Conservation (phyloP, 257 asterid species). For the Rhazya stricta region DNA sequence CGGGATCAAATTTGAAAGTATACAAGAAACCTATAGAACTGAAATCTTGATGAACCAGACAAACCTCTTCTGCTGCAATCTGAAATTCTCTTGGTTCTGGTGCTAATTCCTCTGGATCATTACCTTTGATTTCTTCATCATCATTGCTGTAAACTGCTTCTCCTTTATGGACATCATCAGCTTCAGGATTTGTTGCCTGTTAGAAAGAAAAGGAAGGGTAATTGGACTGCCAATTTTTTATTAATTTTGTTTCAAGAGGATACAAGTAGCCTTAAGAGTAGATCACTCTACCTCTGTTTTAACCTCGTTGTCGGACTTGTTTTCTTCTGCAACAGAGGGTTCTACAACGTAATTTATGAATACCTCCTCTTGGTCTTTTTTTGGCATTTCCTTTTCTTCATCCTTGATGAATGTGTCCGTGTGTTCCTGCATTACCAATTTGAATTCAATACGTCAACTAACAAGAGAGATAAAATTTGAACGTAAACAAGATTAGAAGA, state of each 20-base stretch:
- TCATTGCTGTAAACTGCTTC: background rate
- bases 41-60: background rate
- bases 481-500: background rate
- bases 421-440: background rate
- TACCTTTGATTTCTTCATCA: background rate
- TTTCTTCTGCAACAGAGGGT: background rate
- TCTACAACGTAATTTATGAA: background rate
- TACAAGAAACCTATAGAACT: background rate
- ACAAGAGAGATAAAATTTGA: background rate
- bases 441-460: background rate
- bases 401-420: background rate
- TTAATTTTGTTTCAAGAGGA: background rate
- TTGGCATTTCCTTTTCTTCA: background rate
- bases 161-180: background rate
- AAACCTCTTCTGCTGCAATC: background rate
- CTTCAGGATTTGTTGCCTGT: conserved; percentile 2
- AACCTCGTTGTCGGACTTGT: background rate
- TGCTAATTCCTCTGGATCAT: background rate
- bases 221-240: background rate
- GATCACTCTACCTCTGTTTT: background rate
- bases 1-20: background rate
- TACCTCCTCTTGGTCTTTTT: background rate
- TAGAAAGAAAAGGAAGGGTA: background rate
- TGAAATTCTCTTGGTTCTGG: background rate
- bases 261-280: background rate